phyloP scores from a whole-genome alignment of 306 rosid genomes.

The Sechiopsis laciniata region DNA sequence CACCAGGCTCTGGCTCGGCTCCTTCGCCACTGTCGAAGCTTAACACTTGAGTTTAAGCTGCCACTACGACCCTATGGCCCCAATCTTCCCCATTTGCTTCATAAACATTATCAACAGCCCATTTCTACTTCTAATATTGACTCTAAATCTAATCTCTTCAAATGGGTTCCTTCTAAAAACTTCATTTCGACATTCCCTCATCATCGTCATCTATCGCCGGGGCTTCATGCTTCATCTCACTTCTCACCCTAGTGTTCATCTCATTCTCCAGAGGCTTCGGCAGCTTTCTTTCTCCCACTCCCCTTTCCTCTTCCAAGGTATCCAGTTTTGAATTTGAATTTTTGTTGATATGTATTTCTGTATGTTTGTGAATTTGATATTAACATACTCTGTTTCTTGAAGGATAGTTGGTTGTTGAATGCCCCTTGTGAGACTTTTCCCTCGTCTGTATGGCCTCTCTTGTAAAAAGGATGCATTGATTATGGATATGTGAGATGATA shows the following conservation, averaged over 20 bases:
- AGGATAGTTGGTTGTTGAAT: too few species aligned
- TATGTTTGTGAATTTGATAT: too few species aligned
- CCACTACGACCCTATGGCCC: conserved; percentile 82
- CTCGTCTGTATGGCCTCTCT: too few species aligned
- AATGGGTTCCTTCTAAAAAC: conserved; percentile 88
- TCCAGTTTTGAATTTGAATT: background rate
- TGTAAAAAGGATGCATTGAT: too few species aligned
- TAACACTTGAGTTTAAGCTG: conserved; percentile 67
- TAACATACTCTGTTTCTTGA: too few species aligned
- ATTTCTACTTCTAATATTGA: too few species aligned
- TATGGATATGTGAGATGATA: too few species aligned
- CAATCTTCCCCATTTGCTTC: conserved; percentile 69
- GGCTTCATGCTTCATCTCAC: conserved; percentile 54
- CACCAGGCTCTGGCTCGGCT: conserved; percentile 91
- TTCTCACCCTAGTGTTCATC: conserved; percentile 91
- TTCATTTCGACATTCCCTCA: conserved; percentile 73
- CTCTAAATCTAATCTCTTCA: conserved; percentile 25
- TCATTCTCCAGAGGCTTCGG: conserved; percentile 77
- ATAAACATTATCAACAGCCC: background rate
- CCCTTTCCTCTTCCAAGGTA: conserved; percentile 31
- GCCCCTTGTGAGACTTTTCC: too few species aligned
- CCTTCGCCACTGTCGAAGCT: conserved; percentile 90
- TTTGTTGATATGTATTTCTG: too few species aligned
- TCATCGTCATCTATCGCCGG: background rate
- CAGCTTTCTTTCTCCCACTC: conserved; percentile 35